Percentiles rank a stretch among this genome's conserved stretches.
phyloP scores from a whole-genome alignment of 768 basidiomycete genomes.

The Termitomyces sp. region DNA sequence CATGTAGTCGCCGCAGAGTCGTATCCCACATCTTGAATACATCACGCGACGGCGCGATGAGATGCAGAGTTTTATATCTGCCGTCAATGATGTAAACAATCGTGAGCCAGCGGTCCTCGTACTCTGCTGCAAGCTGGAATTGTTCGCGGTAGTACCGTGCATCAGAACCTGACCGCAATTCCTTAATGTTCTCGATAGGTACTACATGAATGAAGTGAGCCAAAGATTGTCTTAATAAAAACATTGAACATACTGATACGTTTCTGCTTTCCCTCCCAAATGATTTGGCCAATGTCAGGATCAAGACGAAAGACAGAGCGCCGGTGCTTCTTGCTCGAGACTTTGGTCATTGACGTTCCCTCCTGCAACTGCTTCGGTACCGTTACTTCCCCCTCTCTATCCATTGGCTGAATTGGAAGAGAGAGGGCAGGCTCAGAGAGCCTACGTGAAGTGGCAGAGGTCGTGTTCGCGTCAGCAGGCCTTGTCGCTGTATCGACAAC shows the following conservation, averaged over 20 bases:
- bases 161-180: slow-evolving; percentile 76
- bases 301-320: slow-evolving; percentile 68
- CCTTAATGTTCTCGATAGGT: slow-evolving; percentile 85
- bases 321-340: slow-evolving; percentile 76
- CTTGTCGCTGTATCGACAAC: not conserved
- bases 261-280: slow-evolving; percentile 72
- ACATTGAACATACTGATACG: slow-evolving; percentile 56
- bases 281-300: slow-evolving; percentile 75
- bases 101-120: slow-evolving; percentile 80
- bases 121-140: slow-evolving; percentile 63
- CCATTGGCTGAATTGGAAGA: slow-evolving; percentile 10
- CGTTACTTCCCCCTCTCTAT: slow-evolving; percentile 25
- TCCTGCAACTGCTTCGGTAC: slow-evolving; percentile 57
- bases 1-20: slow-evolving; percentile 64
- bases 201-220: slow-evolving; percentile 42
- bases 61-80: slow-evolving; percentile 81
- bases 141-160: slow-evolving; percentile 75
- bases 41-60: slow-evolving; percentile 65
- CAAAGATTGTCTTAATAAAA: slow-evolving; percentile 19
- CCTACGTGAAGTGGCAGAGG: not conserved
- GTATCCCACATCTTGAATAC: slow-evolving; percentile 53
- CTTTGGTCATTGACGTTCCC: slow-evolving; percentile 79
- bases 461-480: not conserved
- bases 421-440: slow-evolving; percentile 9
- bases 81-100: slow-evolving; percentile 80